Evolutionary conservation across 139 green algal genomes (phyloP).

Genomic region (Closterium sp.): DNA sequence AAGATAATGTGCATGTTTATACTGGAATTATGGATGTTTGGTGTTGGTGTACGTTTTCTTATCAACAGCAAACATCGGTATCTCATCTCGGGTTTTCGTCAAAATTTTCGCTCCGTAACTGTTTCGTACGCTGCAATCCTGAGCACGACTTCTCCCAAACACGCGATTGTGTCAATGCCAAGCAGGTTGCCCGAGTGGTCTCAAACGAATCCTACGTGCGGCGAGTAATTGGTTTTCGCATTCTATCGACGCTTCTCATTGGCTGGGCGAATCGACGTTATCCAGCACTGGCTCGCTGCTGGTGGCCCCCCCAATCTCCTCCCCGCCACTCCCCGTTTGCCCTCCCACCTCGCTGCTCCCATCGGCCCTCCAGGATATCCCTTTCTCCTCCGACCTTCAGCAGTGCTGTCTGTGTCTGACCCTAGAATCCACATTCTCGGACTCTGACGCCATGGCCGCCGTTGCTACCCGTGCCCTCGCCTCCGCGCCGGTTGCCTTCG

Average conservation of each 20-base stretch:
- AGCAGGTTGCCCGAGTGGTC: background rate
- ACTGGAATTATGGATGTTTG: too few relatives aligned
- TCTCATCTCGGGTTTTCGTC: background rate
- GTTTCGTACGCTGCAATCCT: background rate
- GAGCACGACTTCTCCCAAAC: background rate
- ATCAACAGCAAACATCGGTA: background rate
- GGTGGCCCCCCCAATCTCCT: background rate
- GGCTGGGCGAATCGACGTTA: background rate
- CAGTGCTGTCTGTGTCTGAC: background rate
- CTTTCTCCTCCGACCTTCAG: background rate
- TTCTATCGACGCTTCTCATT: background rate
- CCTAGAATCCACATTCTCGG: background rate
- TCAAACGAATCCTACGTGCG: background rate
- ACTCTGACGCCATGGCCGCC: conserved; percentile 17
- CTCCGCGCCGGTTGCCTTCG: conserved; percentile 1
- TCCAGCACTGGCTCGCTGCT: background rate
- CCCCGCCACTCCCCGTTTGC: background rate
- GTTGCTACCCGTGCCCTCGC: background rate
- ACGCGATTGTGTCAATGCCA: background rate
- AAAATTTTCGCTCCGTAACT: background rate
- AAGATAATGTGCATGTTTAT: too few relatives aligned
- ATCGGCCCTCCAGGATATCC: background rate
- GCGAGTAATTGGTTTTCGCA: background rate
- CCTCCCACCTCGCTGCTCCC: background rate
- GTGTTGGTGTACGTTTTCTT: too few relatives aligned